Base-by-base conservation (phyloP, 495 filamentous ascomycete species). In the Penicillium desertorum region DNA sequence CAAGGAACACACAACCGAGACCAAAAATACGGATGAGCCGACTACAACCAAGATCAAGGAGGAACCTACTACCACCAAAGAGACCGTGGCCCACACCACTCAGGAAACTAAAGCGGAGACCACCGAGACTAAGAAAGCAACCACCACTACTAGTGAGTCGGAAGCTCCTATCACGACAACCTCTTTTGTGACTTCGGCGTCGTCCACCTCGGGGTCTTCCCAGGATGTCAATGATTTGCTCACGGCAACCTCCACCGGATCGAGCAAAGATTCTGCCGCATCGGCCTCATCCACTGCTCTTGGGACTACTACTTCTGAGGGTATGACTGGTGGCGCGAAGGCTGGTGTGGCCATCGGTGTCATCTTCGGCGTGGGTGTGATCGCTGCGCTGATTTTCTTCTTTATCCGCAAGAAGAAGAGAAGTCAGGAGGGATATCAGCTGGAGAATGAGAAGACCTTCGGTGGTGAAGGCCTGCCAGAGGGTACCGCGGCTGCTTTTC, bases 291-390 rank as follows among this genome's bases (percentile, higher is more conserved):
- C 52, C 8, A 65, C 65, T 34, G 17, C 57, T 8, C 5, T 58
- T 29, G 39, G 29, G n/a, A 56, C 23, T 37, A 42, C 55, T 19
- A 19, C 48, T 30, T 61, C 61, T 16, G 29, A 34, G 4, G 60
- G 64, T 12, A 59, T 69, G 41, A 65, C 62, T 6, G 48, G 57
- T 30, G 89, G 85, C 39, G 87, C 86, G 39, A 93, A 89, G 65
- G 92, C 91, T 23, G 95, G 95, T 52, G 76, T 97, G 49, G 87
- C 86, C 4, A 86, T 96, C 66, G 92, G 91, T 60, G 82, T 91
- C 43, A 65, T 90, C 39, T 61, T 91, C 3, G 82, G 80, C 11
- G 71, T 95, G 30, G 77, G 86, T 36, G 64, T 88, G 14, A 58
- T 90, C 41, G 69, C 86, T 14, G 83, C 70, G 20, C 47, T 90